phyloP scores from a whole-genome alignment of 1,139 yeast genomes.

The Geotrichum siamense region DNA sequence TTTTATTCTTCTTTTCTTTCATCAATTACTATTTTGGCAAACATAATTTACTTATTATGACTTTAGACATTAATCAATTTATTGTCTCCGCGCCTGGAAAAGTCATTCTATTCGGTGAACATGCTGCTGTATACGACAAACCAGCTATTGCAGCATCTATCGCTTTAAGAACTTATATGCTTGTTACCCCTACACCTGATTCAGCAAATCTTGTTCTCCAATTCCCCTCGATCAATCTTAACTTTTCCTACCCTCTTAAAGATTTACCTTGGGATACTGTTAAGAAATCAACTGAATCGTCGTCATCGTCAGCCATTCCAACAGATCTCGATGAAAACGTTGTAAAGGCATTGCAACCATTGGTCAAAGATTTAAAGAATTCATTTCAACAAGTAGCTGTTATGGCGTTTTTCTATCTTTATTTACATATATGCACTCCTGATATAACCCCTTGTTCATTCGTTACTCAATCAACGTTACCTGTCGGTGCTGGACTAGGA shows the following conservation, averaged over 20 bases:
- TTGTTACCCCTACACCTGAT: slow-evolving; percentile 41
- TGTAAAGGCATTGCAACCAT: slow-evolving; percentile 41
- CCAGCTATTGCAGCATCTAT: slow-evolving; percentile 92
- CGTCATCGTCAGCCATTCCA: slow-evolving; percentile 38
- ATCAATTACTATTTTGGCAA: neutral
- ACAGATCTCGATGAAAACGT: slow-evolving; percentile 57
- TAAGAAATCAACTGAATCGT: slow-evolving; percentile 4
- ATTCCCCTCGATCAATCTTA: slow-evolving; percentile 74
- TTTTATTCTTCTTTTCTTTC: neutral
- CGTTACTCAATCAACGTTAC: slow-evolving; percentile 72
- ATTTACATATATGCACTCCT: slow-evolving; percentile 49
- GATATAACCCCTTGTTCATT: slow-evolving; percentile 48
- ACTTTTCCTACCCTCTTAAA: slow-evolving; percentile 51
- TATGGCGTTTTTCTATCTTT: slow-evolving; percentile 74
- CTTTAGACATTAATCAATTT: slow-evolving; percentile 34
- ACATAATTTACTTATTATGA: slow-evolving; percentile 5
- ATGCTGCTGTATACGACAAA: slow-evolving; percentile 87
- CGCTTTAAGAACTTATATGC: slow-evolving; percentile 69
- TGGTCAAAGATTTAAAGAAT: slow-evolving; percentile 43
- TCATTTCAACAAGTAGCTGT: slow-evolving; percentile 76
- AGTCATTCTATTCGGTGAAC: slow-evolving; percentile 93
- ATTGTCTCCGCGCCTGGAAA: slow-evolving; percentile 93
- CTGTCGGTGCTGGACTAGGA: slow-evolving; percentile 96
- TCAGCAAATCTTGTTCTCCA: slow-evolving; percentile 48
- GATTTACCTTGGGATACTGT: slow-evolving; percentile 47